Evolutionary conservation across 2,329 filamentous ascomycete species (phyloP), one percentile per base, ranked within the genome.

Genomic region (Capronia epimyces): DNA sequence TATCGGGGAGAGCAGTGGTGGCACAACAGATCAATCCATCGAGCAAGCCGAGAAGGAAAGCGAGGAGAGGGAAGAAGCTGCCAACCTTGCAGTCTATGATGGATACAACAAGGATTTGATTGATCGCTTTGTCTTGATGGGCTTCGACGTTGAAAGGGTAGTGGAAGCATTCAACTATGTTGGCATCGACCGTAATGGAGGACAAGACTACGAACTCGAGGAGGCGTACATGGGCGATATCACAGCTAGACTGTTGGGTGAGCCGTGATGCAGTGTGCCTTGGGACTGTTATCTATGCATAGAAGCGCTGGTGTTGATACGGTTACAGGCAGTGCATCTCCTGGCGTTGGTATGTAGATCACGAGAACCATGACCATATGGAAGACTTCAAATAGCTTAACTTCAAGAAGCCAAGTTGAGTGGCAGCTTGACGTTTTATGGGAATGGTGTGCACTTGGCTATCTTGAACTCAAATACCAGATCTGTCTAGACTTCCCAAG

Each of bases 151-250:
- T 1, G 86, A 90, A 43, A 77, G 80, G n/a, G 89, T 97, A 1
- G 89, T 96, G 0, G 79, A 85, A 8, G 87, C 89, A 0, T 95
- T 96, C 63, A 77, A 84, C 46, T 86, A 79, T 54, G 83, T 93
- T 6, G 86, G 87, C 4, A 90, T 95, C 59, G 87, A 91, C 56
- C 80, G 80, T 15, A 88, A 85, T 60, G 79, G 78, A 21, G 89
- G 89, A 0, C 75, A 84, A 59, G 86, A 93, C 65, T 93, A 94
- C 66, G 83, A 87, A 62, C 73, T 95, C n/a, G 88, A 94, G 64
- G 87, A 93, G 63, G 89, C 84, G 1, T 90, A 89, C 61, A 88
- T 95, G 79, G 89, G 87, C 2, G 89, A 95, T 60, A 84, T 97
- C 56, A 95, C 88, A 0, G 87, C 89, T 15, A 78, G 86, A 51